Base-by-base conservation (phyloP, 2,329 filamentous ascomycete genomes). In the Penicillium sp. region DNA sequence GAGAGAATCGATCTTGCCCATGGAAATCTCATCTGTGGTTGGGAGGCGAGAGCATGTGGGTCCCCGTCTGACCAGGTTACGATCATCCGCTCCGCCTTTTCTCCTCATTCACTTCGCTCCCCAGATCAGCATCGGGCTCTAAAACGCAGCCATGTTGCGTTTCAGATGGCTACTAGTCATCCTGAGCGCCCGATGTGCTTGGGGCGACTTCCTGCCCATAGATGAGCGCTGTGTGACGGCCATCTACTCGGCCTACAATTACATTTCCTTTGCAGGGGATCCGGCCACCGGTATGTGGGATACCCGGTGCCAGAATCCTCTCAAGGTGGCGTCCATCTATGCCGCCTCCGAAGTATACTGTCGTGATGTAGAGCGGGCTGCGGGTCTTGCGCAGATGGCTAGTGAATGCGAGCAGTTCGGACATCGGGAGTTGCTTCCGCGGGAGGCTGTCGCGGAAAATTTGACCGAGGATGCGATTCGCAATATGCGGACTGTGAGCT, bases 311-410 rank as follows among this genome's bases (percentile, higher is more conserved):
- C 69, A 64, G 21, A 75, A 76, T 55, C 53, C 63, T 0, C 58
- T 74, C 1, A 57, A 65, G 27, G 71, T 74, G 2, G 63, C 62
- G 3, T 77, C 74, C 1, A 70, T 74, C 13, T 77, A 75, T 53
- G 73, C 73, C 3, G 66, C 73, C 1, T 67, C 69, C 1, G 68
- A 71, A 4, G 22, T 68, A 1, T 73, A 73, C 50, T 77, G 74
- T 45, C 31, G 44, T 6, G 60, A 73, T 3, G 57, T 55, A 1
- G 67, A 69, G 27, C 66, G 64, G 14, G 57, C 52, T 0, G 43
- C 59, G 2, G 70, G 71, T 3, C 50, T 73, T 6, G 56, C 65
- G 1, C 61, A 64, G 47, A 50, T 70, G 35, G 60, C 57, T 1
- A 22, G 49, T 3, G 44, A 59, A 9, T 72, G 70, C 19, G 67